Percentiles rank a stretch among this genome's conserved stretches.
These are phyloP conservation scores for Podaxis sp. DNA, from an alignment of 768 basidiomycete genomes.

Conservation along the genomic window DNA sequence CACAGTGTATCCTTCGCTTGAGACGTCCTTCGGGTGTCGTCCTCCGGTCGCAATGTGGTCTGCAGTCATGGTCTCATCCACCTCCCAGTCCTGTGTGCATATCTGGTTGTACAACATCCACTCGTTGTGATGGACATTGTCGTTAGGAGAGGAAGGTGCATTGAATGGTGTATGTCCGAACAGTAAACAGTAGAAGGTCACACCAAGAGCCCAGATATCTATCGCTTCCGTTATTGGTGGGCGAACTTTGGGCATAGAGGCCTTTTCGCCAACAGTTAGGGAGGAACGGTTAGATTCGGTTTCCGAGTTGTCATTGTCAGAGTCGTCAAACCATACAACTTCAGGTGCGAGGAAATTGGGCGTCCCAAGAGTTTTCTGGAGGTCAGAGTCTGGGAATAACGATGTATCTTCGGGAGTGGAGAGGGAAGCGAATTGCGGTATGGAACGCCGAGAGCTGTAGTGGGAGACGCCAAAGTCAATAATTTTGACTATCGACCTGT, in stretches of 20 bases:
- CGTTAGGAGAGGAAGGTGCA: conserved; percentile 30
- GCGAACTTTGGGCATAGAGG: conserved; percentile 22
- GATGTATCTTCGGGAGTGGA: conserved; percentile 24
- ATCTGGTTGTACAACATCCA: conserved; percentile 41
- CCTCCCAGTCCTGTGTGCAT: conserved; percentile 38
- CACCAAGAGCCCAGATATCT: conserved; percentile 45
- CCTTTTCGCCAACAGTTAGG: conserved; percentile 16
- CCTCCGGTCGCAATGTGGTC: conserved; percentile 35
- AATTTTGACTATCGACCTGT: conserved; percentile 71
- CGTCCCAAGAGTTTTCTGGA: conserved; percentile 39
- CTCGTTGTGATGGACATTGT: conserved; percentile 34
- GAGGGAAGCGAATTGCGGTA: conserved; percentile 11
- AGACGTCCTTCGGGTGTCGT: conserved; percentile 27
- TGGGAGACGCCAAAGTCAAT: conserved; percentile 77
- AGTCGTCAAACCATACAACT: conserved; percentile 40
- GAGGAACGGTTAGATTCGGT: conserved; percentile 14
- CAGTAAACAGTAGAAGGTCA: conserved; percentile 46
- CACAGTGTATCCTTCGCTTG: conserved; percentile 28
- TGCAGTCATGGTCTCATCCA: conserved; percentile 35
- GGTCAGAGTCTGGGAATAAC: conserved; percentile 36
- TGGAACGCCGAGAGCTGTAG: conserved; percentile 18
- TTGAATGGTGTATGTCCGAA: conserved; percentile 46
- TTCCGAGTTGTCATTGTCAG: conserved; percentile 21
- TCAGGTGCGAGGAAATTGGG: conserved; percentile 45
- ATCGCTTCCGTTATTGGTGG: conserved; percentile 45